These are phyloP conservation scores for Alternaria arbusti DNA, from an alignment of 2,329 filamentous ascomycete genomes.

Conservation along the genomic window DNA sequence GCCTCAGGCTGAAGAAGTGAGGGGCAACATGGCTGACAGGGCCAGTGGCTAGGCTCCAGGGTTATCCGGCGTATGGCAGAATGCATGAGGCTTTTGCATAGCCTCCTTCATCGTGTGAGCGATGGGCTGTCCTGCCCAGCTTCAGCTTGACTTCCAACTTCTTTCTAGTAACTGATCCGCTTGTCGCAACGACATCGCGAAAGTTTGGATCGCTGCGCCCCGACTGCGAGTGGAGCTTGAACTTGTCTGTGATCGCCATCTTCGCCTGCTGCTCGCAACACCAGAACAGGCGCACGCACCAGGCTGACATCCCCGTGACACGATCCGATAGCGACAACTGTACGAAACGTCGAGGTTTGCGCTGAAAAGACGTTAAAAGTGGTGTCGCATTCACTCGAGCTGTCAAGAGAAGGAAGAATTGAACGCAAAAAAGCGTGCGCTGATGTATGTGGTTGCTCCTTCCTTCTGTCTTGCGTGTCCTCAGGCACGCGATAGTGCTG, in stretches of 20 bases:
- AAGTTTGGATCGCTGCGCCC: slow-evolving; percentile 30
- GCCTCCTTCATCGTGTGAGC: slow-evolving; percentile 25
- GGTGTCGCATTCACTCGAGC: slow-evolving; percentile 29
- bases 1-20: slow-evolving; percentile 27
- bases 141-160: slow-evolving; percentile 26
- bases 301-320: slow-evolving; percentile 29
- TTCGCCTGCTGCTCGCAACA: slow-evolving; percentile 21
- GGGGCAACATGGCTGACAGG: slow-evolving; percentile 28
- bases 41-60: slow-evolving; percentile 28
- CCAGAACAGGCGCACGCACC: slow-evolving; percentile 28
- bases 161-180: slow-evolving; percentile 24
- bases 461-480: slow-evolving; percentile 23
- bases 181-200: slow-evolving; percentile 25
- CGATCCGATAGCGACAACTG: slow-evolving; percentile 16
- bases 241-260: slow-evolving; percentile 17
- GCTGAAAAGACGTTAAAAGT: slow-evolving; percentile 12
- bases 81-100: slow-evolving; percentile 27
- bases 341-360: slow-evolving; percentile 7
- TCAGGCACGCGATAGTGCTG: slow-evolving; percentile 26
- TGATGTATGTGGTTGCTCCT: slow-evolving; percentile 44
- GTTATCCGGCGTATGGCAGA: slow-evolving; percentile 9
- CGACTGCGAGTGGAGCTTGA: slow-evolving; percentile 24
- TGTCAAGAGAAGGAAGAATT: slow-evolving; percentile 15
- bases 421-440: slow-evolving; percentile 29
- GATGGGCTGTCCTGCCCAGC: slow-evolving; percentile 13